Conservation (phyloP, 495 filamentous ascomycete genomes). For the Annulohypoxylon maeteangense region DNA sequence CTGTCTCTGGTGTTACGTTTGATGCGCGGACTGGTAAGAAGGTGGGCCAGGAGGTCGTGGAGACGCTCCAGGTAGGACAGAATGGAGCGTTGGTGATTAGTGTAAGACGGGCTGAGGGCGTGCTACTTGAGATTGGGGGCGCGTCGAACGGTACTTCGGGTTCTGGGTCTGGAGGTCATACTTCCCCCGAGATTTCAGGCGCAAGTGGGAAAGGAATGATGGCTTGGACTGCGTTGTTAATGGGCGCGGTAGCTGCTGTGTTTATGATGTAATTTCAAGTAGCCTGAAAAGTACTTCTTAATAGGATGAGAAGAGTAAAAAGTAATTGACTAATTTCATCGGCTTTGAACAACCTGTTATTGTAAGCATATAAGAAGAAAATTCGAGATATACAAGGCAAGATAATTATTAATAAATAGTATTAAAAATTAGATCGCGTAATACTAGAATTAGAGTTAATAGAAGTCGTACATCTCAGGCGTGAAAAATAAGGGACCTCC, state of each 20-base stretch:
- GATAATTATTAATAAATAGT: neutral
- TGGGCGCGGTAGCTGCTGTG: neutral
- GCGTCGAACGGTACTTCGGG: neutral
- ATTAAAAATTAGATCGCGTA: neutral
- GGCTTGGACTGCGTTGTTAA: neutral
- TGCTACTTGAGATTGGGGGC: constrained; percentile 38
- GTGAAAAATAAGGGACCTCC: neutral
- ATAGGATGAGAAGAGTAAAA: neutral
- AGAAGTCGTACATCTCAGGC: neutral
- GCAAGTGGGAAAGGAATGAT: neutral
- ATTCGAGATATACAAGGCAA: neutral
- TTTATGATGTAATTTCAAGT: neutral
- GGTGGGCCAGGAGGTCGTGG: constrained; percentile 17
- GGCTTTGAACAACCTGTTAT: neutral
- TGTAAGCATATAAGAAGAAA: neutral
- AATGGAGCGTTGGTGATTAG: constrained; percentile 26
- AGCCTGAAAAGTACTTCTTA: neutral
- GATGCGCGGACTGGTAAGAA: constrained; percentile 34
- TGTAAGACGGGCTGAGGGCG: constrained; percentile 39
- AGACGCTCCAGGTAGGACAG: constrained; percentile 24
- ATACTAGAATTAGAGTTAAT: neutral
- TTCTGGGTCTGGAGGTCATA: neutral
- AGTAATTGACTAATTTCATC: neutral
- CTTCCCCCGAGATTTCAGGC: neutral
- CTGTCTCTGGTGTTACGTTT: constrained; percentile 40